These are phyloP conservation scores for Penicillium freii DNA, from an alignment of 2,329 filamentous ascomycete species.

Conservation along the genomic window DNA sequence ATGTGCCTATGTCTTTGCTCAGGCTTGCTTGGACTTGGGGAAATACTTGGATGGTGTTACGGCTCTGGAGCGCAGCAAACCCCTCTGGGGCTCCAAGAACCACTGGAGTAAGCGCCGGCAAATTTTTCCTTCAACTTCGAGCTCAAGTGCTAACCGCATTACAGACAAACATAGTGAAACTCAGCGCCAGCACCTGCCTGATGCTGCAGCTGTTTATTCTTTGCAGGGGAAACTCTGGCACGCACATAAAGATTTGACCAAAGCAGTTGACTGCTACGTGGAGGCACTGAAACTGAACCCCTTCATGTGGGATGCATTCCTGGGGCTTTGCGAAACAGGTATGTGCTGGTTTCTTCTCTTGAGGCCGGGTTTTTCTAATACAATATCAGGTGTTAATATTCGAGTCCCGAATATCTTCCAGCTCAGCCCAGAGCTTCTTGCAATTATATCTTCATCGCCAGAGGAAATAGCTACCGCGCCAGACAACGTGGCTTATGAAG, in stretches of 20 bases:
- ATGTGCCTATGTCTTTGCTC: constrained; percentile 88
- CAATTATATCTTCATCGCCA: constrained; percentile 43
- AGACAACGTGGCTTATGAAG: constrained; percentile 35
- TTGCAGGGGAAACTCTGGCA: constrained; percentile 84
- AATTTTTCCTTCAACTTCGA: constrained; percentile 3
- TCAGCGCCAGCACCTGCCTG: constrained; percentile 70
- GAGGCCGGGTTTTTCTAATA: constrained; percentile 29
- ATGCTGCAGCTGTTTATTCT: constrained; percentile 79
- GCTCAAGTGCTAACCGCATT: constrained; percentile 5
- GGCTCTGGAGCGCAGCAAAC: constrained; percentile 77
- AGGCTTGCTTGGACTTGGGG: constrained; percentile 78
- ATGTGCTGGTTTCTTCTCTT: constrained; percentile 19
- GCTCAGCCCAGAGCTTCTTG: constrained; percentile 62
- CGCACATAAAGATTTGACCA: constrained; percentile 74
- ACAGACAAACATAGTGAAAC: constrained; percentile 71
- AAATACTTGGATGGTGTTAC: constrained; percentile 76
- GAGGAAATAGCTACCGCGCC: constrained; percentile 30
- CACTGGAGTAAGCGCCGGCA: constrained; percentile 64
- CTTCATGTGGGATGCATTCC: constrained; percentile 98
- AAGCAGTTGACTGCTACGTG: constrained; percentile 82
- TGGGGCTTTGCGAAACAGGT: constrained; percentile 77
- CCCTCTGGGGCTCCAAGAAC: constrained; percentile 72
- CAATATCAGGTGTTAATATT: constrained; percentile 74
- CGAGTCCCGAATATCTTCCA: constrained; percentile 85
- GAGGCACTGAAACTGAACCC: constrained; percentile 86